Conservation (phyloP, 768 basidiomycete genomes). For the Rubroboletus pulcherrimus region DNA sequence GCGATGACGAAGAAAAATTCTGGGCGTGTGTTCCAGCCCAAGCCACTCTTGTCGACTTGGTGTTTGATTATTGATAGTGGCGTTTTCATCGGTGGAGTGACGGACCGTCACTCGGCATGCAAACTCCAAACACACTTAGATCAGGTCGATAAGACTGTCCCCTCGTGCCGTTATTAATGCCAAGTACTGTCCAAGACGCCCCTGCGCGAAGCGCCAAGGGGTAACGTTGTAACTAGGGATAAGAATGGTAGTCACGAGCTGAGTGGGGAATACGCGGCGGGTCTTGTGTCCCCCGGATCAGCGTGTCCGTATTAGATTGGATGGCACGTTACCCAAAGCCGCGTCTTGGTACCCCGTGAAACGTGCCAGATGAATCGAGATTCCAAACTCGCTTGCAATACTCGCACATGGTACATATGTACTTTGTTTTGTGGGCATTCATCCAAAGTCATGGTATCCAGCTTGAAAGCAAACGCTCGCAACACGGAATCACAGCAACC, state of each 20-base stretch:
- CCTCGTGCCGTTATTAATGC: neutral
- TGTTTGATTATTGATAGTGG: neutral
- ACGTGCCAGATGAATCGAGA: neutral
- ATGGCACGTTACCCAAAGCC: neutral
- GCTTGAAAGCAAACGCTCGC: neutral
- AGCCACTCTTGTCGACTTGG: neutral
- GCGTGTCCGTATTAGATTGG: neutral
- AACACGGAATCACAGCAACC: neutral
- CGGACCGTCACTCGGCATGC: neutral
- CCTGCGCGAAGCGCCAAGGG: neutral
- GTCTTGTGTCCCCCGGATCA: neutral
- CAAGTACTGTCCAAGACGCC: neutral
- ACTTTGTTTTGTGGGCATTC: neutral
- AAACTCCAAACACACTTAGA: neutral
- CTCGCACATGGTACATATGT: neutral
- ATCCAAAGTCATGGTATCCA: neutral
- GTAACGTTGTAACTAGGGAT: neutral
- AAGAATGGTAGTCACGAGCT: neutral
- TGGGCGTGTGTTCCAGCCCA: neutral
- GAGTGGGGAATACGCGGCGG: neutral
- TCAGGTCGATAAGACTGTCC: too few relatives aligned
- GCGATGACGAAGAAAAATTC: neutral
- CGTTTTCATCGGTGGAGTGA: neutral
- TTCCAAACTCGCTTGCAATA: neutral
- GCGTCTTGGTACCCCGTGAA: neutral